Percentiles rank a stretch among this genome's conserved stretches.
Conservation (phyloP, 2,329 filamentous ascomycete species). For the Penicillium sp. region DNA sequence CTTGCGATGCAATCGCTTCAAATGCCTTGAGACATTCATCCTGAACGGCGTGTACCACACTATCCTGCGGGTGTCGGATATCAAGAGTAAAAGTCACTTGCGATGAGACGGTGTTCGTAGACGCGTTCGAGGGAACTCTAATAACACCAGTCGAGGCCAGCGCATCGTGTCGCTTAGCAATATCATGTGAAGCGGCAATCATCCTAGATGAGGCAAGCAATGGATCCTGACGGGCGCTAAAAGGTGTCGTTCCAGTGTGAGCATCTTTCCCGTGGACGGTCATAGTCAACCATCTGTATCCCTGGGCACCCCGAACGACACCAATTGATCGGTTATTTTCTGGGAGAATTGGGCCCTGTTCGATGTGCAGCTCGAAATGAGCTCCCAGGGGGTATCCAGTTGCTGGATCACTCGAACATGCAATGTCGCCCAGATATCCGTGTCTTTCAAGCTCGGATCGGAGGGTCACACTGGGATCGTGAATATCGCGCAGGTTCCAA, state of each 20-base stretch:
- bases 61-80: slow-evolving; percentile 59
- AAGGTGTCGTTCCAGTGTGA: slow-evolving; percentile 70
- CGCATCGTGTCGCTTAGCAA: slow-evolving; percentile 57
- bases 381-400: slow-evolving; percentile 62
- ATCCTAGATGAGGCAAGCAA: slow-evolving; percentile 64
- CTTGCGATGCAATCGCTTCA: slow-evolving; percentile 53
- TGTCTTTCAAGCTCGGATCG: slow-evolving; percentile 65
- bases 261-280: slow-evolving; percentile 63
- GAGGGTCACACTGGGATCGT: slow-evolving; percentile 57
- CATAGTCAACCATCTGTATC: slow-evolving; percentile 68
- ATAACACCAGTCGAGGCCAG: slow-evolving; percentile 67
- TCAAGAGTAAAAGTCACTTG: slow-evolving; percentile 65
- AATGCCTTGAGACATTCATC: slow-evolving; percentile 56
- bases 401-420: slow-evolving; percentile 49
- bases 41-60: slow-evolving; percentile 56
- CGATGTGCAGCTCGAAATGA: slow-evolving; percentile 79
- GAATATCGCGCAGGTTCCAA: slow-evolving; percentile 59
- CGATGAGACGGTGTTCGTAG: slow-evolving; percentile 67
- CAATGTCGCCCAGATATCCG: slow-evolving; percentile 61
- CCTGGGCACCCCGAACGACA: slow-evolving; percentile 67
- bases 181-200: slow-evolving; percentile 62
- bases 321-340: slow-evolving; percentile 60
- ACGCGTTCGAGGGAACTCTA: slow-evolving; percentile 58
- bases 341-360: slow-evolving; percentile 73
- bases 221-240: slow-evolving; percentile 61